Base-by-base conservation (phyloP, 192 early-diverging fungal genomes). In the Umbelopsis ramanniana region DNA sequence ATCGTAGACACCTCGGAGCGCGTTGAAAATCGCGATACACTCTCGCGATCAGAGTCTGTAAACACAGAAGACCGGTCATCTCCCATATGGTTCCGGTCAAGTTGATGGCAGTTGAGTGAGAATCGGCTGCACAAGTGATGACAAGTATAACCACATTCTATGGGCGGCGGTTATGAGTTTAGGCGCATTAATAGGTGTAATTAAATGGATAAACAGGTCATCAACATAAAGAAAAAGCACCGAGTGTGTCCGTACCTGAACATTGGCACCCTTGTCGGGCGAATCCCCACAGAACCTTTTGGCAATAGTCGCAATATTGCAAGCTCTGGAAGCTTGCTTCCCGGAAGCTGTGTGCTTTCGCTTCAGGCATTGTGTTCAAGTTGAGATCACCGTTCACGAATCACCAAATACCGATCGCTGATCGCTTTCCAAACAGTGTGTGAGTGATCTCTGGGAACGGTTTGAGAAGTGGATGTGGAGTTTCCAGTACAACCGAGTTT, bases 21-120 rank as follows among this genome's bases (percentile, higher is more conserved):
- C 2, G 55, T 71, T 8, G 70, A 66, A 38, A 74, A 55, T 37
- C 73, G 69, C 2, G 67, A 60, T 50, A 78, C 24, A 17, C 69
- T 71, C 47, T 75, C 74, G 23, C 69, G 68, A 38, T 78, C 76
- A 33, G 76, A 78, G 46, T 78, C 76, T 12, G 76, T 78, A 1
- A 78, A 72, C 21, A 72, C 70, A 11, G 73, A 46, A 2, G 54
- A 69, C 29, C 57, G 57, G 15, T 63, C 57, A 63, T 63, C 57
- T n/a, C 73, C 76, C 21, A 72, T 60, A 68, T 69, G 63, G 10
- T 67, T 46, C 3, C 76, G 72, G 35, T 72, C 35, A 54, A 69
- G 52, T 24, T 69, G 69, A 29, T 72, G 47, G 26, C 76, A 78
- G 67, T 78, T 72, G 26, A 78, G 57, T 15, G 68, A 72, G 38